Evolutionary conservation across 2,329 filamentous ascomycete genomes (phyloP), one percentile per base, ranked within the genome.

Genomic region (Fusarium sp.): DNA sequence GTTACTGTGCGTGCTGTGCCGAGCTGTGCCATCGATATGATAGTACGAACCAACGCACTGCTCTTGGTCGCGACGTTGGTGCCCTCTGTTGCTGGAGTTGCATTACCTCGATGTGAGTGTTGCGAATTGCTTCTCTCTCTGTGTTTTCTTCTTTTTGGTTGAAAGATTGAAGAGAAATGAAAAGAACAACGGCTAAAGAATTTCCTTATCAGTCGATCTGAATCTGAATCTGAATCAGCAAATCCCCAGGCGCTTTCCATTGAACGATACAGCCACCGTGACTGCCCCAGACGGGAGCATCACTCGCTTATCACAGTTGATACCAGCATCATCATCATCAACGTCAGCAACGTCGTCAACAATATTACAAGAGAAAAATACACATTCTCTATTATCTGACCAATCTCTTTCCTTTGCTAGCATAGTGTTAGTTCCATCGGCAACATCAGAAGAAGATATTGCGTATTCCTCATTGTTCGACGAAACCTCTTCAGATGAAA

Each of bases 51-150:
- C 20, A 52, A 59, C 47, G 67, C 49, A 52, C 62, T 73, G 46
- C 55, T 74, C 56, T 56, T 55, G 22, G 27, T 54, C 51, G 61
- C 67, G 56, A 62, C 67, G n/a, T 58, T 68, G 30, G 56, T 56
- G 41, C 60, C 53, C 15, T 62, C 67, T 14, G 55, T 47, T 43
- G 56, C 48, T 23, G 64, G 64, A 33, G 64, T 62, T 61, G 62
- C 49, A 59, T 56, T 57, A 44, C 66, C 60, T 59, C 53, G 64
- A 61, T 58, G 68, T 71, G 40, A 70, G 68, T 61, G 54, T 43
- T 45, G 25, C 15, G 15, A 15, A 19, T 39, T n/a, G 19, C 7
- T n/a, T 41, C 20, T 17, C 46, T 25, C 46, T 25, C 19, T 30
- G 8, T 40, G 13, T 15, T 45, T 25, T 37, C 7, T 45, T 39